Percentiles rank a stretch among this genome's conserved stretches.
Conservation (phyloP, 169 alveolate genomes). For the Perkinsus olseni region DNA sequence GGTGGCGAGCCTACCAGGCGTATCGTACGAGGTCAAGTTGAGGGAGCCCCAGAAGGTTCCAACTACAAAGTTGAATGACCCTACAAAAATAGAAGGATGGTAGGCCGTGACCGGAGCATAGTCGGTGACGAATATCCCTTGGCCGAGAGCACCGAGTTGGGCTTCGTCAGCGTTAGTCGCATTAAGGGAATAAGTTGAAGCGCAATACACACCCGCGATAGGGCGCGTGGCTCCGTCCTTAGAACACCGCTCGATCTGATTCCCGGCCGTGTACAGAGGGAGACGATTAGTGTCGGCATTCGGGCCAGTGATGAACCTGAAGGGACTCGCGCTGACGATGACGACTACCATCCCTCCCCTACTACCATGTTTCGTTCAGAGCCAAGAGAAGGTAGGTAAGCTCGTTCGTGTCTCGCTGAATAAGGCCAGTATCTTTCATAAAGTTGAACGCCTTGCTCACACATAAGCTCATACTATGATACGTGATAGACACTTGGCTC, state of each 20-base stretch:
- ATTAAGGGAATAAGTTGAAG: neutral
- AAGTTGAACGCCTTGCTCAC: neutral
- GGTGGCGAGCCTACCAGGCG: neutral
- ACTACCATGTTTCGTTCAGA: neutral
- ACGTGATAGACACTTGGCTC: neutral
- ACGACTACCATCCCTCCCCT: neutral
- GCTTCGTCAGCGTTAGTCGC: neutral
- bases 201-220: neutral
- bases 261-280: neutral
- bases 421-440: neutral
- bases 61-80: neutral
- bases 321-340: neutral
- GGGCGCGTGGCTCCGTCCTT: neutral
- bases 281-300: neutral
- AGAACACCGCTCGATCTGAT: neutral
- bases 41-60: neutral
- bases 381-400: neutral
- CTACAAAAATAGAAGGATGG: neutral
- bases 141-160: neutral
- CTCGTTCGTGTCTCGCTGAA: neutral
- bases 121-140: neutral
- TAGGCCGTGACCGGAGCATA: neutral
- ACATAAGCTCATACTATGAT: neutral
- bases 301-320: neutral
- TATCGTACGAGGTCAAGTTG: neutral